Evolutionary conservation across 257 asterid genomes (phyloP), one percentile per base, ranked within the genome.

Genomic region (Coffea canephora): DNA sequence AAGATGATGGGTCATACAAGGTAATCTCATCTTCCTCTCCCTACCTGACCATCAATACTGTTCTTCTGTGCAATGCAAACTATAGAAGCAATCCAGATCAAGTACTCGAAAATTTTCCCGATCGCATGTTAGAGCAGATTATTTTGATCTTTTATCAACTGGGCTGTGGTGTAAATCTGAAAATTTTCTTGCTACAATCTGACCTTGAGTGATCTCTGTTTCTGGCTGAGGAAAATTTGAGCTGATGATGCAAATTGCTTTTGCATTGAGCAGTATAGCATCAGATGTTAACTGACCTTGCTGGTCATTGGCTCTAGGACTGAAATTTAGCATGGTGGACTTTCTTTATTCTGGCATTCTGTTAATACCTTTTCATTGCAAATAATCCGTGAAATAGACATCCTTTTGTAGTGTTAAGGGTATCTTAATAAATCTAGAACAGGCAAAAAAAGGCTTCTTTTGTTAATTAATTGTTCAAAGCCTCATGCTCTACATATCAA

Each of bases 1-100:
- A 93, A 84, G 81, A 79, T 27, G 99, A 95, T 89, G 99, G 98
- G 80, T 93, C 99, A 66, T 91, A 87, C 90, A 91, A 89, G 99
- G 99, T 93, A 84, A 46, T 25, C 71, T 23, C 50, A 54, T 36
- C 48, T 36, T 5, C 8, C 46, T 31, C 3, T 67, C 46, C 61
- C 19, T 11, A 41, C 68, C 21, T 18, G 48, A 23, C 41, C 68
- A 21, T 13, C 25, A 27, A 25, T 25, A 34, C 12, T 34, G 2
- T 41, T 74, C 19, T 10, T 6, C 2, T 31, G 67, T 54, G 18
- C 11, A 54, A 49, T 1, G 10, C 18, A 68, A 21, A 21, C 31
- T 16, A 61, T 21, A 61, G 9, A 61, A 61, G 8, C 3, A 1
- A 61, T 61, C 31, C 34, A 61, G 23, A 61, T n/a, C 31, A 62